Evolutionary conservation across 2,329 filamentous ascomycete genomes (phyloP).

Genomic region (Tolypocladium amazonense): DNA sequence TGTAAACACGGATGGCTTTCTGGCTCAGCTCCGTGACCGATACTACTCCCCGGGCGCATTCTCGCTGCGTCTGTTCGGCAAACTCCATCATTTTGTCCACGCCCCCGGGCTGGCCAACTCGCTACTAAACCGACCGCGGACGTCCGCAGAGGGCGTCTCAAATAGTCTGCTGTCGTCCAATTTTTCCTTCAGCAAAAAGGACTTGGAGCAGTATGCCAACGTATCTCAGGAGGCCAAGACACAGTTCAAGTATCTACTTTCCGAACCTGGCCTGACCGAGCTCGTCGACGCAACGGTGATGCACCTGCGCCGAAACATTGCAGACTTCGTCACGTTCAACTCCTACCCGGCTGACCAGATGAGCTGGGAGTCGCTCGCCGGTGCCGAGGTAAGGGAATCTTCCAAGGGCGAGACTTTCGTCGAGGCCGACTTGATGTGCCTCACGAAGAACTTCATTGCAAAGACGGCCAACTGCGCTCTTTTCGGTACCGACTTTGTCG

Average conservation of each 20-base stretch:
- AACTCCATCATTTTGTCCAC: conserved; percentile 22
- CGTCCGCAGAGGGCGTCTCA: conserved; percentile 12
- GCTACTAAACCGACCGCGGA: conserved; percentile 18
- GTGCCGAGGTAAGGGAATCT: conserved; percentile 18
- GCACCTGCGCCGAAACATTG: conserved; percentile 17
- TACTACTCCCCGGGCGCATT: conserved; percentile 25
- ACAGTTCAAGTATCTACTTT: conserved; percentile 14
- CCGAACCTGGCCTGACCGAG: conserved; percentile 14
- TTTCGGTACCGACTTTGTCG: conserved; percentile 29
- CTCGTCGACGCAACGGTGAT: conserved; percentile 7
- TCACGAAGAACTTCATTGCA: conserved; percentile 24
- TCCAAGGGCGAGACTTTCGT: conserved; percentile 14
- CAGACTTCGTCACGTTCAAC: conserved; percentile 28
- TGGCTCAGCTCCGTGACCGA: conserved; percentile 17
- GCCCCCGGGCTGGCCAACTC: conserved; percentile 16
- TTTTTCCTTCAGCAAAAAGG: conserved; percentile 20
- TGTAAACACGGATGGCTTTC: conserved; percentile 15
- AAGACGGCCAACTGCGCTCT: conserved; percentile 22
- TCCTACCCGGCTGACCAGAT: conserved; percentile 23
- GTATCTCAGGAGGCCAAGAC: conserved; percentile 15
- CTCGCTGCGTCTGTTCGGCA: conserved; percentile 20
- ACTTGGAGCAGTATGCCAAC: conserved; percentile 19
- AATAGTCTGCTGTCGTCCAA: conserved; percentile 17
- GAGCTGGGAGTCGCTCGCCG: conserved; percentile 25
- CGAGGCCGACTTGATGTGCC: conserved; percentile 20